These are phyloP conservation scores for Penicillium bialowiezense DNA, from an alignment of 495 filamentous ascomycete species.

Conservation along the genomic window DNA sequence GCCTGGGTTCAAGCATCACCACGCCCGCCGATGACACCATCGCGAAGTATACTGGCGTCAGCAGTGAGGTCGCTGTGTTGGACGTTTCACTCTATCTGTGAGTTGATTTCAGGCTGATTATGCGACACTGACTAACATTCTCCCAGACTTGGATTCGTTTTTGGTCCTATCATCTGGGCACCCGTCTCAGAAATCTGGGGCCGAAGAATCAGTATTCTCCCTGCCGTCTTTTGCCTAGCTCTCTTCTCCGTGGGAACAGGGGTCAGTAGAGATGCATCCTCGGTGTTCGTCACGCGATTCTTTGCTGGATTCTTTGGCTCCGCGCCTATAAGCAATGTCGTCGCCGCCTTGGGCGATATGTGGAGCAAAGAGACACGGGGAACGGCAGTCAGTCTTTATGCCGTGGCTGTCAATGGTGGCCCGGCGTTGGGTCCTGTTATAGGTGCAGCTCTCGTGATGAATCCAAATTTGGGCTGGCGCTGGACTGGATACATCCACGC, in stretches of 20 bases:
- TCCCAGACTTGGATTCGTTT: constrained; percentile 29
- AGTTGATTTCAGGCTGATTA: neutral
- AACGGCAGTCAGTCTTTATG: constrained; percentile 41
- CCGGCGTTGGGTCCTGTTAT: constrained; percentile 46
- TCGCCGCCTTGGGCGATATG: constrained; percentile 50
- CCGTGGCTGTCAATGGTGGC: constrained; percentile 39
- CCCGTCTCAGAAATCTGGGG: constrained; percentile 37
- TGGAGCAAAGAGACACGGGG: constrained; percentile 33
- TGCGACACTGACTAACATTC: neutral
- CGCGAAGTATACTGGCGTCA: constrained; percentile 32
- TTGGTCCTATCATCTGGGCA: constrained; percentile 37
- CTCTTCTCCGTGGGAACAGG: constrained; percentile 46
- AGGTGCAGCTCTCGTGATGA: constrained; percentile 40
- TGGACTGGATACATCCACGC: constrained; percentile 40
- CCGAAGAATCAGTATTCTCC: constrained; percentile 39
- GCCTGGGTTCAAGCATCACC: constrained; percentile 48
- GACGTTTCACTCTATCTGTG: constrained; percentile 2
- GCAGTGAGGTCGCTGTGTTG: constrained; percentile 25
- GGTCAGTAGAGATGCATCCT: constrained; percentile 27
- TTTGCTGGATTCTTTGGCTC: constrained; percentile 49
- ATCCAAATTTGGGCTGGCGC: constrained; percentile 39
- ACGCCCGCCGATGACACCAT: constrained; percentile 44
- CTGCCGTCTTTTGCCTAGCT: constrained; percentile 41
- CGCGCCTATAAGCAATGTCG: constrained; percentile 43
- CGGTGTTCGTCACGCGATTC: constrained; percentile 43